Base-by-base conservation (phyloP, 2,329 filamentous ascomycete genomes). In the Cadophora sp. region DNA sequence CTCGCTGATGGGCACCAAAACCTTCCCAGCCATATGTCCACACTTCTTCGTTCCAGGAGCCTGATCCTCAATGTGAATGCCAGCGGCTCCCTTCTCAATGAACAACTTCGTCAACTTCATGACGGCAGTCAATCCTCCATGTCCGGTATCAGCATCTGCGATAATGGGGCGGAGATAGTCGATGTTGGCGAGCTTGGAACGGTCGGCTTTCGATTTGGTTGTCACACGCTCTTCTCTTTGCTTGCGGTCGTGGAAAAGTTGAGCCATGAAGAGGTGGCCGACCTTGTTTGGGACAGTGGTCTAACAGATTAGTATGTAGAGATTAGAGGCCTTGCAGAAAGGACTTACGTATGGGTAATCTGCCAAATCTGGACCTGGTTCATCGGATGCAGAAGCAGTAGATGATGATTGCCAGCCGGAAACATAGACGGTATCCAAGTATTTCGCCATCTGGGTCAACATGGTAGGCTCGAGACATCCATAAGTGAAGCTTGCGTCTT, bases 81-180 rank as follows among this genome's bases (percentile, higher is more conserved):
- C 96, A 51, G 96, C 96, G 56, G 96, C 96, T 75, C 96, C 96
- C 81, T 94, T 94, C 85, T 99, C 96, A 73, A 98, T 83, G 80
- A 99, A 98, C 67, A 98, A 88, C 86, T 97, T 97, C 72, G 96
- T 98, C 75, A 99, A 89, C 87, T 98, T 99, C 96, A 99, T 98
- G 76, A 98, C 92, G 66, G 96, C 96, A n/a, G 96, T 98, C 71
- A 99, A 86, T 77, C 96, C 96, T 78, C 96, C 96, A 80, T 98
- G 96, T 72, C 96, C 96, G 51, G 96, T 99, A 79, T 99, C 96
- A 61, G 95, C 96, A 81, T 99, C 96, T 68, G 96, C 96, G 75
- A 99, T 89, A 80, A 99, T 97, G 70, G 96, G 96, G 24, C 96
- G 91, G 59, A 99, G 89, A 83, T 96, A 99, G 83, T 99, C 96